phyloP scores from a whole-genome alignment of 176 grass and related monocot species.

The Melocanna baccifera region DNA sequence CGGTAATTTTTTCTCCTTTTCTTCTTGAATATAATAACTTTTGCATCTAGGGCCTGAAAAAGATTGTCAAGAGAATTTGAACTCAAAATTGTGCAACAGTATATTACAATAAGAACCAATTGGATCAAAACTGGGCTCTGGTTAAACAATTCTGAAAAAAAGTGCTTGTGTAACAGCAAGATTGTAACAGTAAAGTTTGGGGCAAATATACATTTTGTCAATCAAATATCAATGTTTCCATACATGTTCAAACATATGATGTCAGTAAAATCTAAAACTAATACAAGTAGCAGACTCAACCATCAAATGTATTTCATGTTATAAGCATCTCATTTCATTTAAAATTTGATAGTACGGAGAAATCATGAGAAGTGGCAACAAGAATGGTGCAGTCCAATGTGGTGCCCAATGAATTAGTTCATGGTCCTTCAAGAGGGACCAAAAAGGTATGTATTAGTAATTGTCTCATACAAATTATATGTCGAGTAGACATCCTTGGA shows the following conservation, averaged over 20 bases:
- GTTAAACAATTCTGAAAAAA: neutral
- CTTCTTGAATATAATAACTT: constrained; percentile 99
- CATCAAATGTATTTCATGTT: constrained; percentile 1
- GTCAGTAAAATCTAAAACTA: neutral
- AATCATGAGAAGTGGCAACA: neutral
- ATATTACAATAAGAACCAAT: neutral
- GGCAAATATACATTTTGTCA: neutral
- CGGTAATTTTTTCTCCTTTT: constrained; percentile 97
- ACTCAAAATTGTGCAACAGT: neutral
- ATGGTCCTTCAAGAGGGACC: neutral
- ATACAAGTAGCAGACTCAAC: constrained; percentile 6
- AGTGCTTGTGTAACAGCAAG: neutral
- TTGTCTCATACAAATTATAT: neutral
- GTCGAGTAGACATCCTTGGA: constrained; percentile 2
- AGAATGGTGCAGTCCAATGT: neutral
- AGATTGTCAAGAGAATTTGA: constrained; percentile 5
- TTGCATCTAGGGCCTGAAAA: constrained; percentile 83
- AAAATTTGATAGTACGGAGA: neutral
- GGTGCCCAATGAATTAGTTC: constrained; percentile 19
- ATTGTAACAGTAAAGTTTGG: neutral
- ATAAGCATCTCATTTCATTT: constrained; percentile 15
- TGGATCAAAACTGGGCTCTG: constrained; percentile 6
- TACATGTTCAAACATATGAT: neutral
- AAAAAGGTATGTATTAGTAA: neutral
- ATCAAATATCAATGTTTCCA: neutral